These are phyloP conservation scores for Mycena crocata DNA, from an alignment of 768 basidiomycete species.

Conservation along the genomic window DNA sequence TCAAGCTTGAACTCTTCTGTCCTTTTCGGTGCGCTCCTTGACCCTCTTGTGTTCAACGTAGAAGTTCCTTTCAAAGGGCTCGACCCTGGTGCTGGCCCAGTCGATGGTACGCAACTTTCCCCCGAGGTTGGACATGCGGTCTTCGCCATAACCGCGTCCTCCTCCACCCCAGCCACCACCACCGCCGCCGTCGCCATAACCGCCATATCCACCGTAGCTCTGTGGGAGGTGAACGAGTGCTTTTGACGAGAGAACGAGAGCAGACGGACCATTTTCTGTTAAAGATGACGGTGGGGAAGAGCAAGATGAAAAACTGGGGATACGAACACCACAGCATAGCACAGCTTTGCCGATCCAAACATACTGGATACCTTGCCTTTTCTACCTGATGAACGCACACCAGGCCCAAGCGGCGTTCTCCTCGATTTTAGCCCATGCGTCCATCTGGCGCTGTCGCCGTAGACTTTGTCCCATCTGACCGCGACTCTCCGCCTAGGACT, in stretches of 20 bases:
- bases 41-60: constrained; percentile 93
- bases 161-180: constrained; percentile 53
- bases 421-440: constrained; percentile 58
- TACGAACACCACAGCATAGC: not conserved
- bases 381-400: not conserved
- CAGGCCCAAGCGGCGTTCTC: not conserved
- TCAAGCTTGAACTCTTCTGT: constrained; percentile 93
- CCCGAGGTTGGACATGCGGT: constrained; percentile 86
- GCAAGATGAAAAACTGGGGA: constrained; percentile 17
- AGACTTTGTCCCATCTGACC: constrained; percentile 71
- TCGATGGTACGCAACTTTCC: constrained; percentile 86
- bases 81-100: constrained; percentile 80
- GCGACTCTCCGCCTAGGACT: constrained; percentile 59
- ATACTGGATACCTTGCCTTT: not conserved
- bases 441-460: constrained; percentile 72
- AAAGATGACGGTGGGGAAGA: constrained; percentile 33
- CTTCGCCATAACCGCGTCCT: constrained; percentile 66
- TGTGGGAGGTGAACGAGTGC: constrained; percentile 33
- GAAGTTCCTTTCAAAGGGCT: constrained; percentile 98
- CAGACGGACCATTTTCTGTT: constrained; percentile 37
- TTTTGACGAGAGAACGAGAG: not conserved
- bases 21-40: constrained; percentile 78
- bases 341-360: not conserved
- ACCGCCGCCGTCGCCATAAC: too few relatives aligned
- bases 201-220: constrained; percentile 59